A percentile compares a stretch with the other conserved stretches of the same genome.
phyloP scores from a whole-genome alignment of 345 rosid species.

The Viola odorata region DNA sequence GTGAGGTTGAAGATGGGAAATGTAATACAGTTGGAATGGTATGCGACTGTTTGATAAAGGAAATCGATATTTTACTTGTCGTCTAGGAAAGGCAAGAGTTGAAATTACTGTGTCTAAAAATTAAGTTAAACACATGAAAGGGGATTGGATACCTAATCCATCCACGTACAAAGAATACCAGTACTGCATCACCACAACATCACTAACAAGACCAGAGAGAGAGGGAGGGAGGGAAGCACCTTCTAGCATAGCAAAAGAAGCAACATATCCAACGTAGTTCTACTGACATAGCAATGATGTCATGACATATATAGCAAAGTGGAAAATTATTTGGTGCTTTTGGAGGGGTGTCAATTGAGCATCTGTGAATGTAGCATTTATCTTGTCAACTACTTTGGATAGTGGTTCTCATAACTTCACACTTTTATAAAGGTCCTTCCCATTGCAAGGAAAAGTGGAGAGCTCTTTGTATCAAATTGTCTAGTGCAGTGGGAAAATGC shows the following conservation, averaged over 20 bases:
- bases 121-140: neutral
- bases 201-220: neutral
- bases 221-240: neutral
- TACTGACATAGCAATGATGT: slow-evolving; percentile 11
- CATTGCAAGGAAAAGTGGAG: neutral
- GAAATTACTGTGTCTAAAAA: no score
- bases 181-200: no score
- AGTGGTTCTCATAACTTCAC: neutral
- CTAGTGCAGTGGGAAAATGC: no score
- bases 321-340: neutral
- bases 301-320: slow-evolving; percentile 8
- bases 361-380: neutral
- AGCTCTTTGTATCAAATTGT: neutral
- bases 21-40: no score
- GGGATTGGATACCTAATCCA: no score
- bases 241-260: slow-evolving; percentile 6
- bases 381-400: neutral
- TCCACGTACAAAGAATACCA: no score
- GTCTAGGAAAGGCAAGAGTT: no score
- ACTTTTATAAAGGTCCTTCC: no score
- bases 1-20: no score
- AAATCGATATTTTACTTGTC: no score
- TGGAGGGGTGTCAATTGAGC: neutral
- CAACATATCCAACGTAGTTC: slow-evolving; percentile 9
- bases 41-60: neutral